These are phyloP conservation scores for Ashbya aceris DNA, from an alignment of 1,139 yeast species.

Conservation along the genomic window DNA sequence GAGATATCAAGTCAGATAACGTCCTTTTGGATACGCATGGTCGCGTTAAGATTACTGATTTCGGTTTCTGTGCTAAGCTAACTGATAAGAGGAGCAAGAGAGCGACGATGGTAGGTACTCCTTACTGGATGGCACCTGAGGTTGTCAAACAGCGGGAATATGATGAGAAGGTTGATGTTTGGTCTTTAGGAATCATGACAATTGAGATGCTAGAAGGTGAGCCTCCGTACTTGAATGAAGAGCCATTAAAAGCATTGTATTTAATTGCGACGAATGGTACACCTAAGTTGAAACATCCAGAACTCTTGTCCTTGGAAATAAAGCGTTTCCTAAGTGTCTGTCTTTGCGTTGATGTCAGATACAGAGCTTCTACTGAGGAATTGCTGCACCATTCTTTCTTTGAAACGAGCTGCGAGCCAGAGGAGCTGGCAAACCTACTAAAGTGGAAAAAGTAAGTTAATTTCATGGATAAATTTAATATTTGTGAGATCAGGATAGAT, in stretches of 20 bases:
- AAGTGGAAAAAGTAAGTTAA: constrained; percentile 45
- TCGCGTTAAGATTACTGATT: constrained; percentile 90
- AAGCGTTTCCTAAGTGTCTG: constrained; percentile 86
- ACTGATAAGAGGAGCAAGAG: constrained; percentile 89
- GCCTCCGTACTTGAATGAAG: constrained; percentile 95
- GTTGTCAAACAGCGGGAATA: constrained; percentile 94
- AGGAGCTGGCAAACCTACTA: constrained; percentile 58
- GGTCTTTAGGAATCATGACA: constrained; percentile 98
- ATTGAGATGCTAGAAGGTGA: constrained; percentile 98
- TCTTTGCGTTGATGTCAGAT: constrained; percentile 88
- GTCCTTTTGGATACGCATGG: constrained; percentile 80
- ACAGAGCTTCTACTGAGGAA: constrained; percentile 86
- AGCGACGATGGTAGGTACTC: constrained; percentile 98
- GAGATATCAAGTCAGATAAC: constrained; percentile 94
- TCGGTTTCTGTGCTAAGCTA: constrained; percentile 94
- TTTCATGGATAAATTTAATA: too few relatives aligned
- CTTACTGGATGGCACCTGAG: constrained; percentile 99
- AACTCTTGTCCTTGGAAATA: constrained; percentile 62
- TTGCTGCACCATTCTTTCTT: constrained; percentile 75
- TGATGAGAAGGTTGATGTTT: constrained; percentile 93
- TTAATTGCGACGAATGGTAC: constrained; percentile 96
- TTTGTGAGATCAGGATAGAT: too few relatives aligned
- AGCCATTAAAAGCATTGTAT: constrained; percentile 80
- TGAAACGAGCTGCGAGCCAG: constrained; percentile 57
- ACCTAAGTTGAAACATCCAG: constrained; percentile 87